phyloP scores from a whole-genome alignment of 495 filamentous ascomycete genomes.

The Aspergillus cristatus region DNA sequence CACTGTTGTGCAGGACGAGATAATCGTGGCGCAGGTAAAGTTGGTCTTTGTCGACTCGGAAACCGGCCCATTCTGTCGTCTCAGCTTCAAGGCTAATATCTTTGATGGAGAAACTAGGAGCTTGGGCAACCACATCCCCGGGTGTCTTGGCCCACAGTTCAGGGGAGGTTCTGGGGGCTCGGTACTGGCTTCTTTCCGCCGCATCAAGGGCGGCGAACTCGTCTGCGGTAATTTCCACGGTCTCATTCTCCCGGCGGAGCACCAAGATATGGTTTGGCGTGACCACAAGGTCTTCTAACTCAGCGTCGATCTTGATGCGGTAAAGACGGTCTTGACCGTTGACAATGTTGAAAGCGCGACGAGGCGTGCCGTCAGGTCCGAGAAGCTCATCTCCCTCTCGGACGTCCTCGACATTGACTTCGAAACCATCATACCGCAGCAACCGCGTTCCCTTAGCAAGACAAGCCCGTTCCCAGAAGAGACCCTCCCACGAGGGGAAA shows the following conservation, averaged over 20 bases:
- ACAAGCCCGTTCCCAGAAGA: conserved; percentile 93
- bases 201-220: conserved; percentile 28
- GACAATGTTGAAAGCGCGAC: conserved; percentile 40
- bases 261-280: conserved; percentile 41
- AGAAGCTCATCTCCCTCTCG: conserved; percentile 38
- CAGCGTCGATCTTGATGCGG: conserved; percentile 25
- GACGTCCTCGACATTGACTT: conserved; percentile 39
- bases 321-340: conserved; percentile 36
- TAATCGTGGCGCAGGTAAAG: conserved; percentile 41
- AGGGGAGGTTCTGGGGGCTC: conserved; percentile 18
- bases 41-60: conserved; percentile 40
- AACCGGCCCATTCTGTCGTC: conserved; percentile 31
- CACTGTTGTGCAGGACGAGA: conserved; percentile 38
- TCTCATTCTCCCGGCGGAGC: conserved; percentile 29
- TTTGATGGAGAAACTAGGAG: conserved; percentile 24
- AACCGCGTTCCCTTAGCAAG: conserved; percentile 31
- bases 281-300: conserved; percentile 37
- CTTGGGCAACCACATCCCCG: conserved; percentile 11
- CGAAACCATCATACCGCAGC: conserved; percentile 28
- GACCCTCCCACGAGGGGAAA: conserved; percentile 96
- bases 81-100: conserved; percentile 32
- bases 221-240: conserved; percentile 32
- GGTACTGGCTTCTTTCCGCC: conserved; percentile 19
- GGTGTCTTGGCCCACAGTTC: conserved; percentile 7
- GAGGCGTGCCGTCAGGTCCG: conserved; percentile 36